Percentiles rank a stretch among this genome's conserved stretches.
These are phyloP conservation scores for Camelina sativa DNA, from an alignment of 345 rosid species.

Conservation along the genomic window DNA sequence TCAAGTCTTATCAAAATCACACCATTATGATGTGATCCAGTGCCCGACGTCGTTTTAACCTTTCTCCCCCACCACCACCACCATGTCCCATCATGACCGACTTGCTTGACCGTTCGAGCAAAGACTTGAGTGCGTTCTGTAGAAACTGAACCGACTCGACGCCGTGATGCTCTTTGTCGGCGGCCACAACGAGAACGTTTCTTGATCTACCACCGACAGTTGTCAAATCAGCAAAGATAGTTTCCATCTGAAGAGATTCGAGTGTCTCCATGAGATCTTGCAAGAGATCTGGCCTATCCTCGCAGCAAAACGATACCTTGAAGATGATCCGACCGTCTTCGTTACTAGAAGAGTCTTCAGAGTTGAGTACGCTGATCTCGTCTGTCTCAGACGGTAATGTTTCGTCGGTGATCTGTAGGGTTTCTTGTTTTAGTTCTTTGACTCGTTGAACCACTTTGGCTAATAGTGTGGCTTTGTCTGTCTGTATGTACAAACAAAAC, in stretches of 20 bases:
- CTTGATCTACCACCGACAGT: slow-evolving; percentile 78
- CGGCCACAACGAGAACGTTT: slow-evolving; percentile 69
- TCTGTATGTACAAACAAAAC: slow-evolving; percentile 46
- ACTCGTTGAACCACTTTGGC: slow-evolving; percentile 92
- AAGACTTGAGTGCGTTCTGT: slow-evolving; percentile 73
- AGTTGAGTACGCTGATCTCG: slow-evolving; percentile 69
- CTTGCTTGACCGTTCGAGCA: slow-evolving; percentile 73
- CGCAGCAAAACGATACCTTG: slow-evolving; percentile 86
- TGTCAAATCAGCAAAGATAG: slow-evolving; percentile 73
- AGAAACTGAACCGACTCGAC: slow-evolving; percentile 79
- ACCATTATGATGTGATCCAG: slow-evolving; percentile 64
- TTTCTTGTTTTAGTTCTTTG: slow-evolving; percentile 78
- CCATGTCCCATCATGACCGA: slow-evolving; percentile 36
- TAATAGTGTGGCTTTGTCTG: slow-evolving; percentile 91
- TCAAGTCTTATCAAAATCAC: slow-evolving; percentile 34
- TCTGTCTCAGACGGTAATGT: slow-evolving; percentile 82
- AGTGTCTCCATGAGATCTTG: slow-evolving; percentile 72
- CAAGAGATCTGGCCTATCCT: slow-evolving; percentile 78
- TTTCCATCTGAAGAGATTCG: slow-evolving; percentile 76
- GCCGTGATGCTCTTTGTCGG: slow-evolving; percentile 64
- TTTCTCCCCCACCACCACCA: slow-evolving; percentile 45
- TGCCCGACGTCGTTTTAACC: slow-evolving; percentile 73
- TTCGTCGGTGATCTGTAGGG: slow-evolving; percentile 64
- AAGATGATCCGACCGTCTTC: slow-evolving; percentile 60
- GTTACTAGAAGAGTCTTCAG: slow-evolving; percentile 57